These are phyloP conservation scores for Fusarium sp. DNA, from an alignment of 2,329 filamentous ascomycete species.

Conservation along the genomic window DNA sequence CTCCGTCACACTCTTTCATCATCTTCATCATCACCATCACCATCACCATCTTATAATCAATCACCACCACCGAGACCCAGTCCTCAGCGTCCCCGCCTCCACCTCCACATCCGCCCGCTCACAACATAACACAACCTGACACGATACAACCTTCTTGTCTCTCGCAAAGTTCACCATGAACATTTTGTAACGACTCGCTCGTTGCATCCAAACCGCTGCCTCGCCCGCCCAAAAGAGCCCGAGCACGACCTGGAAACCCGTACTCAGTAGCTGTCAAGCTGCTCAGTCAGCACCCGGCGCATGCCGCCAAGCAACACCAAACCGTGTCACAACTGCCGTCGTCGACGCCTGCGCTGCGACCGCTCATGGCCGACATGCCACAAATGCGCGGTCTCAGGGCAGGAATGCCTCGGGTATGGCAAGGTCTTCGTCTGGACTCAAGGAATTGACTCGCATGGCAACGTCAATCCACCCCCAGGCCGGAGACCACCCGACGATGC, in stretches of 20 bases:
- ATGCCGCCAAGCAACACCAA: constrained; percentile 54
- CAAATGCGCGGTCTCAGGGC: constrained; percentile 66
- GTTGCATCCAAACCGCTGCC: constrained; percentile 36
- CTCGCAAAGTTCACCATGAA: constrained; percentile 33
- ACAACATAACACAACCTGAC: neutral
- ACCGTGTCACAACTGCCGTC: constrained; percentile 71
- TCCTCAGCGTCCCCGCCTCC: constrained; percentile 13
- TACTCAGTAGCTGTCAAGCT: constrained; percentile 32
- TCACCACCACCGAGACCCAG: constrained; percentile 2
- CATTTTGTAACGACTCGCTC: constrained; percentile 37
- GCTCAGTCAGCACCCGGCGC: constrained; percentile 46
- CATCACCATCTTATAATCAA: neutral
- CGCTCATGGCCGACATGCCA: constrained; percentile 67
- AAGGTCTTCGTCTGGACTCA: constrained; percentile 70
- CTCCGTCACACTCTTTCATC: constrained; percentile 21
- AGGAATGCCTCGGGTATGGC: constrained; percentile 71
- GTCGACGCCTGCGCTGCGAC: constrained; percentile 70
- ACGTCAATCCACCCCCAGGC: constrained; percentile 52
- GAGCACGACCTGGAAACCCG: constrained; percentile 31
- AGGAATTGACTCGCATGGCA: constrained; percentile 61
- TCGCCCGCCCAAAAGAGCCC: constrained; percentile 33
- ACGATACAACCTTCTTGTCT: constrained; percentile 22
- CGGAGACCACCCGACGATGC: constrained; percentile 39
- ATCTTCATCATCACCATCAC: constrained; percentile 17
- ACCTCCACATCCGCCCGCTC: neutral